These are phyloP conservation scores for Penicillium dipodomyicola DNA, from an alignment of 495 filamentous ascomycete species.

Conservation along the genomic window DNA sequence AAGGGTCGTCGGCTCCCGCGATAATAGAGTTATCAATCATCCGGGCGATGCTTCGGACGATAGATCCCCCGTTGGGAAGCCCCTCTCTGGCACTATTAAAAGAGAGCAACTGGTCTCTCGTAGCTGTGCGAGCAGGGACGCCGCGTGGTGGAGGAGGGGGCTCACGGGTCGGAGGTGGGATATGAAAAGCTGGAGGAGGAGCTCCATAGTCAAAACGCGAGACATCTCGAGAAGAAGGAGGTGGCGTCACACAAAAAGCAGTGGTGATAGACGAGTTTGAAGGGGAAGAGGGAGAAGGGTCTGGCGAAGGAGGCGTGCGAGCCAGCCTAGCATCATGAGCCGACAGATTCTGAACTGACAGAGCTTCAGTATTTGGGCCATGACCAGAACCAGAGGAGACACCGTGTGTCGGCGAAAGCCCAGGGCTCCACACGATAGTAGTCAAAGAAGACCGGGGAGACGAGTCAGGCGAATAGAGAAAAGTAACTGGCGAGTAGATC, in stretches of 20 bases:
- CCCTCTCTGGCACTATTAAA: background rate
- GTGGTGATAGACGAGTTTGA: background rate
- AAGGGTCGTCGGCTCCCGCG: background rate
- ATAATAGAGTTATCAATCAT: conserved; percentile 8
- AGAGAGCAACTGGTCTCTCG: background rate
- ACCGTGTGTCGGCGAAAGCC: background rate
- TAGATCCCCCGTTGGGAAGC: conserved; percentile 2
- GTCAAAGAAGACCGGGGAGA: background rate
- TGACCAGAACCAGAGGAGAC: background rate
- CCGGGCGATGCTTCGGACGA: conserved; percentile 9
- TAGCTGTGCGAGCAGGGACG: background rate
- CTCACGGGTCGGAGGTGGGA: background rate
- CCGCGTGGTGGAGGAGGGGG: background rate
- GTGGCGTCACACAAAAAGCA: conserved; percentile 5
- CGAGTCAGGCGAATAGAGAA: background rate
- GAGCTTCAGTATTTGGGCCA: background rate
- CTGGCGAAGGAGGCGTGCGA: background rate
- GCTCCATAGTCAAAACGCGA: background rate
- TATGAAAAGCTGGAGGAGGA: background rate
- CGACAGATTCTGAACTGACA: conserved; percentile 2
- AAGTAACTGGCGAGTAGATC: background rate
- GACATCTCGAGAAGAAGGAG: background rate
- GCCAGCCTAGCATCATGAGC: background rate
- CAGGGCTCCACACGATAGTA: background rate
- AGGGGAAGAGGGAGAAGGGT: background rate